Evolutionary conservation across 768 basidiomycete genomes (phyloP), one percentile per base, ranked within the genome.

Genomic region (Phanerochaete sordida): DNA sequence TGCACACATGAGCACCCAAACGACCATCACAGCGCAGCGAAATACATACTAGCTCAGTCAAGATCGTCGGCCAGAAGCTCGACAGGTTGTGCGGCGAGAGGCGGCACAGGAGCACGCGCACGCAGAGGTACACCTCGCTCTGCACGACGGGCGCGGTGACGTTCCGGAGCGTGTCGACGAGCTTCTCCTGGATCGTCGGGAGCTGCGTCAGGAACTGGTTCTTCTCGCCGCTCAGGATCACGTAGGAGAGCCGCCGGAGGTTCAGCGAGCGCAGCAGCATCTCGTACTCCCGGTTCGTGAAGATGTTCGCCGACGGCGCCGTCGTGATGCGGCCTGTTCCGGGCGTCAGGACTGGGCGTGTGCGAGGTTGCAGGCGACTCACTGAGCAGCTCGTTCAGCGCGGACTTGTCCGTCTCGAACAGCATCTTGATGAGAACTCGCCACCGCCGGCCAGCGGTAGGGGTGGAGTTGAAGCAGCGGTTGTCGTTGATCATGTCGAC

Each of bases 11-110:
- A 48, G 23, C 55, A 35, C 43, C 26, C 50, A 21, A 37, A 46
- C 15, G 16, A 15, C 30, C n/a, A 8, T 35, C 35, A 1, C 8
- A 13, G 16, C 61, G 43, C 49, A 46, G 57, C 46, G 23, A 21
- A 15, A 26, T 24, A 9, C 83, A 59, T 66, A 93, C 93, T 68
- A 99, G 76, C 75, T 99, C 97, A 0, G 95, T 93, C 64, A 98
- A 71, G 45, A 99, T 81, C 45, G 96, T 91, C 0, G 97, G 96
- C 96, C 97, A 98, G 73, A 98, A 93, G 66, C 94, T 95, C 9
- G 90, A 88, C 68, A 99, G 70, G 68, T 96, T 97, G 68, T 95
- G 93, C 2, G 91, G 83, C 4, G 92, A 91, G 52, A 98, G 80
- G 16, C 97, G 86, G 70, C 93, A 98, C 47, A 98, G 80, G 21